These are phyloP conservation scores for Beauveria bassiana DNA, from an alignment of 2,329 filamentous ascomycete species.

Conservation along the genomic window DNA sequence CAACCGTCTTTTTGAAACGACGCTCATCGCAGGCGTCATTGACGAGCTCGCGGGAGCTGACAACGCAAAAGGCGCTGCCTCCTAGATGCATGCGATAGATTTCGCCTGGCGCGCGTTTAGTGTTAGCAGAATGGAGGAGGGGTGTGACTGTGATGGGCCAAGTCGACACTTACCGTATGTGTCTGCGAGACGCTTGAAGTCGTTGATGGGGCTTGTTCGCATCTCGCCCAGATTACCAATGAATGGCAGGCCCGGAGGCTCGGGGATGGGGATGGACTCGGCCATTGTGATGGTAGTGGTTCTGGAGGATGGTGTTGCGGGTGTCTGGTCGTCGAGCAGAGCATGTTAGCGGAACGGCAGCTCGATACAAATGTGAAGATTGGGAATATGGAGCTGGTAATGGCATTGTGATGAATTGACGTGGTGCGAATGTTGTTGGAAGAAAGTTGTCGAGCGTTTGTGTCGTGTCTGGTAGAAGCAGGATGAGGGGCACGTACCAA, in stretches of 20 bases:
- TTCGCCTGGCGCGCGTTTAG: conserved; percentile 37
- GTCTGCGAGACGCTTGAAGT: conserved; percentile 50
- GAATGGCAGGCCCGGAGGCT: conserved; percentile 55
- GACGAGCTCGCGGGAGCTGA: conserved; percentile 46
- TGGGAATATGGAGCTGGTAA: not conserved
- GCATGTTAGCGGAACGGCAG: not conserved
- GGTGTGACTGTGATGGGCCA: too few species aligned
- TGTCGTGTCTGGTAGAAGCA: not conserved
- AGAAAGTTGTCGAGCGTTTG: not conserved
- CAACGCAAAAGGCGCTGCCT: conserved; percentile 39
- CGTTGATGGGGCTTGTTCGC: conserved; percentile 48
- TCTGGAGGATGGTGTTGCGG: not conserved
- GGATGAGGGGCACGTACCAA: not conserved
- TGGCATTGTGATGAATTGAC: not conserved
- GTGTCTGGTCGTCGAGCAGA: not conserved
- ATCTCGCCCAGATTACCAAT: conserved; percentile 60
- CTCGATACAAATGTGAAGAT: not conserved
- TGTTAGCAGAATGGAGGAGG: not conserved
- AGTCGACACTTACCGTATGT: conserved; percentile 49
- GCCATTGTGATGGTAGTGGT: conserved; percentile 20
- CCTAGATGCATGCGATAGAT: conserved; percentile 51
- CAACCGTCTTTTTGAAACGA: conserved; percentile 54
- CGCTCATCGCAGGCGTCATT: conserved; percentile 59
- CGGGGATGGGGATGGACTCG: conserved; percentile 45
- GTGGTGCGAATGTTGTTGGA: not conserved